These are phyloP conservation scores for Sporobolus alterniflorus DNA, from an alignment of 202 grass and related monocot genomes.

Conservation along the genomic window DNA sequence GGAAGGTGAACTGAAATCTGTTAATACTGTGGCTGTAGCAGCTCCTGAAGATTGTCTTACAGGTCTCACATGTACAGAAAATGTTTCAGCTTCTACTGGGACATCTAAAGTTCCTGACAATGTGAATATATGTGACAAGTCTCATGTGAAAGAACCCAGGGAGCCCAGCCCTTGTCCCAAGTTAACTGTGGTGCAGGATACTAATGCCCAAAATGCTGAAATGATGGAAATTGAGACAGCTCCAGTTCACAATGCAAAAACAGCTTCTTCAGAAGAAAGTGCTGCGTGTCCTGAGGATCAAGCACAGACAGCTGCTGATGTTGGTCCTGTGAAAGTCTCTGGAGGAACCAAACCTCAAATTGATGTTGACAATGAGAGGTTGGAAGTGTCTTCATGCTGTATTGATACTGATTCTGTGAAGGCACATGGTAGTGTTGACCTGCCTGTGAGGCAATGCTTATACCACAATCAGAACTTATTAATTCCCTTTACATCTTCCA, in stretches of 20 bases:
- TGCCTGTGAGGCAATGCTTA: constrained; percentile 17
- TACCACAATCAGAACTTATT: constrained; percentile 46
- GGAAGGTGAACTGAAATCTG: constrained; percentile 77
- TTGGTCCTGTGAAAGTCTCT: constrained; percentile 22
- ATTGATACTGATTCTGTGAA: constrained; percentile 38
- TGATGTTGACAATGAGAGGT: constrained; percentile 22
- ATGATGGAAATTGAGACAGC: constrained; percentile 33
- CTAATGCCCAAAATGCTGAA: not conserved
- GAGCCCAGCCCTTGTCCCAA: constrained; percentile 31
- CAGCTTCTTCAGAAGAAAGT: constrained; percentile 52
- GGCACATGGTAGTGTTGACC: not conserved
- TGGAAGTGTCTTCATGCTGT: constrained; percentile 31
- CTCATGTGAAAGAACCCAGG: constrained; percentile 35
- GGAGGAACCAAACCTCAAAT: constrained; percentile 20
- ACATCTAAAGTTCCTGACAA: constrained; percentile 38
- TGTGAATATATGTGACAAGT: constrained; percentile 12
- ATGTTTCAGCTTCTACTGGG: constrained; percentile 47
- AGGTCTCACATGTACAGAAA: constrained; percentile 24
- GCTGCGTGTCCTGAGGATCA: constrained; percentile 17
- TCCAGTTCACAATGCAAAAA: constrained; percentile 29
- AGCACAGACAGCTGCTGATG: constrained; percentile 16
- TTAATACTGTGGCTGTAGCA: constrained; percentile 26
- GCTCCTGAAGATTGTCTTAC: constrained; percentile 30
- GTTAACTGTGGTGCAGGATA: constrained; percentile 23
- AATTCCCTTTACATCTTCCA: constrained; percentile 44